Conservation (phyloP, 163 green algal species). For the Scenedesmus sp. region DNA sequence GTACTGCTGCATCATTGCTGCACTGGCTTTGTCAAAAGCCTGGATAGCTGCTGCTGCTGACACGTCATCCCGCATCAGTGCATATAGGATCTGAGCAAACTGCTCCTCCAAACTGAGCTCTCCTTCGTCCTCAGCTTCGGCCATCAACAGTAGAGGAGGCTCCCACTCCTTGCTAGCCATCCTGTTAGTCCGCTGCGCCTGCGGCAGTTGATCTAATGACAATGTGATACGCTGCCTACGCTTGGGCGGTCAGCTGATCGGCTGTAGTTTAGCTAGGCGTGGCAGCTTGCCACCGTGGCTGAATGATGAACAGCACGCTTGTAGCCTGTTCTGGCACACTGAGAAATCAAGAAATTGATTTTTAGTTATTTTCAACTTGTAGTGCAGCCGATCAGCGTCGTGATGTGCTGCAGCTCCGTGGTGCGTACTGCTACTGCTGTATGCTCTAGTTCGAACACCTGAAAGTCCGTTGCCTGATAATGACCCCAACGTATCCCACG, state of each 20-base stretch:
- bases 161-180: background rate
- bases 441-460: background rate
- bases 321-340: too few relatives aligned
- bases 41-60: conserved; percentile 58
- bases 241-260: background rate
- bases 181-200: background rate
- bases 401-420: background rate
- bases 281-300: background rate
- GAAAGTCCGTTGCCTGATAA: background rate
- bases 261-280: background rate
- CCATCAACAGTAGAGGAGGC: conserved; percentile 22
- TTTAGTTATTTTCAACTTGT: background rate
- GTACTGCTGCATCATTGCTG: conserved; percentile 59
- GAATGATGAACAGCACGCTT: background rate
- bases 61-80: conserved; percentile 65
- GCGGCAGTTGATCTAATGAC: background rate
- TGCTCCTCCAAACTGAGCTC: conserved; percentile 54
- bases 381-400: background rate
- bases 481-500: background rate
- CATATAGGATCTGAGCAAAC: conserved; percentile 64
- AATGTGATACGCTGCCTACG: background rate
- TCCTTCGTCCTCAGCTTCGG: background rate
- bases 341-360: too few relatives aligned
- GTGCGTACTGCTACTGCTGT: background rate
- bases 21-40: conserved; percentile 65